Base-by-base conservation (phyloP, 2,329 filamentous ascomycete genomes). In the Penicillium vulpinum region DNA sequence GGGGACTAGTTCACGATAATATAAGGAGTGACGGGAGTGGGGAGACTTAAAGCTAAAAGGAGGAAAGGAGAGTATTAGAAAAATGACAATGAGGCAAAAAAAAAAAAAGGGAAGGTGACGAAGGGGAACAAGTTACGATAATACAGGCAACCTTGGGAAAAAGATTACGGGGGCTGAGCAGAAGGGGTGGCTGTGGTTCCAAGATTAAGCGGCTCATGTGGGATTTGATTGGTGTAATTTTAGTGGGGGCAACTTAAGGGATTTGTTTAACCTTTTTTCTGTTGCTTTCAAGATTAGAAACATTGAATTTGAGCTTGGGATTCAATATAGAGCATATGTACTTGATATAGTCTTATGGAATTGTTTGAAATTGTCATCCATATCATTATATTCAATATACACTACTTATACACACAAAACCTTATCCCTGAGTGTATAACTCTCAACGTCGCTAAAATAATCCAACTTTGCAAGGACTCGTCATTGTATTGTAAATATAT, bases 11-110 rank as follows among this genome's bases (percentile, higher is more conserved):
- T 43, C 43, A 66, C 45, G 46, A 61, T 49, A 62, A 64, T 60
- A 63, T 60, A 63, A 63, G 55, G 62, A 67, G 61, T 54, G 63
- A 65, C 59, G 49, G 44, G 44, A 56, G 64, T 65, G 58, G 57
- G 51, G 57, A 62, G 50, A 50, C 58, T n/a, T 54, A 62, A 59
- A 36, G 48, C 61, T 51, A 56, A 62, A n/a, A 63, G 45, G 53
- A 56, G 50, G 49, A 63, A 62, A 60, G 53, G 56, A 63, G 58
- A 54, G 57, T 49, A 47, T 56, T 53, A 45, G 15, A 45, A 38
- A 60, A 56, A 57, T 33, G 35, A 48, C 51, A 50, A 53, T 51
- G 58, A 66, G 72, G 68, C 51, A 70, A 73, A 53, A 68, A 68
- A 44, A 65, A 65, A 41, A 51, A 57, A 45, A 55, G 57, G 47